Conservation (phyloP, 2,329 filamentous ascomycete genomes). For the Cercospora sojina region DNA sequence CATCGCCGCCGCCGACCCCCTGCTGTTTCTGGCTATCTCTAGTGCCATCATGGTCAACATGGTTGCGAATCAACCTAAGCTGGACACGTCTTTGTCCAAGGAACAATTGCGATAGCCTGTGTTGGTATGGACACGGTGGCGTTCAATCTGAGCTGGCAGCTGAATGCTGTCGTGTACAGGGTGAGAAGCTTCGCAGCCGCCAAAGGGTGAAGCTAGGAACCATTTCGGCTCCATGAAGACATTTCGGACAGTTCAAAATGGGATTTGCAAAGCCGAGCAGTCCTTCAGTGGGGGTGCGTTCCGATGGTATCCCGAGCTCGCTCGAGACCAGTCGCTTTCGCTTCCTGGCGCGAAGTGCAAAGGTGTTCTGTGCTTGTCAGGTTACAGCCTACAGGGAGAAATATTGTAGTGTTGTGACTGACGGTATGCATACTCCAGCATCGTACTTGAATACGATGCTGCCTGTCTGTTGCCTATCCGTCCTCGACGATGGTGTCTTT, state of each 20-base stretch:
- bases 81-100: background rate
- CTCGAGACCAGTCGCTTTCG: background rate
- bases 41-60: background rate
- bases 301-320: background rate
- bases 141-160: background rate
- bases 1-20: background rate
- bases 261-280: background rate
- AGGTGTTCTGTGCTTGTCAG: background rate
- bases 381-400: background rate
- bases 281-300: background rate
- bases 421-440: background rate
- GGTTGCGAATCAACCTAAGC: background rate
- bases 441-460: background rate
- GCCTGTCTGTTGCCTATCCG: background rate
- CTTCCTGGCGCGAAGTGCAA: background rate
- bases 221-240: background rate
- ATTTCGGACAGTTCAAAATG: background rate
- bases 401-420: background rate
- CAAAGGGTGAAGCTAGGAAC: background rate
- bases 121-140: background rate
- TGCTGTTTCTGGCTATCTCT: background rate
- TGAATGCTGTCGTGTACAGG: background rate
- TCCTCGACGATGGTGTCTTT: background rate
- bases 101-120: background rate
- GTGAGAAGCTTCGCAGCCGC: background rate